Base-by-base conservation (phyloP, 2,329 filamentous ascomycete species). In the Colletotrichum sp. region DNA sequence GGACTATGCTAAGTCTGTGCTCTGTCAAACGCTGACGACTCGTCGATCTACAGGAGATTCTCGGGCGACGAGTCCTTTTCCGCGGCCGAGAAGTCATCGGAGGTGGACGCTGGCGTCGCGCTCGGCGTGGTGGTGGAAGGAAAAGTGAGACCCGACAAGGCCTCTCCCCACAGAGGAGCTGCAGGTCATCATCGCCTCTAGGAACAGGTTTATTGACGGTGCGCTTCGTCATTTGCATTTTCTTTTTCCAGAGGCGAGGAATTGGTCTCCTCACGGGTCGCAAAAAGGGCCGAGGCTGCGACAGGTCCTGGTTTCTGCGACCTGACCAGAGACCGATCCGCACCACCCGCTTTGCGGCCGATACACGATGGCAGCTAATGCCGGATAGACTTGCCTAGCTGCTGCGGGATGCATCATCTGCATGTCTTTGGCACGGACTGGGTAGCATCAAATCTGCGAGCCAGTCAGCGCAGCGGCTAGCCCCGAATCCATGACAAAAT, bases 111-210 rank as follows among this genome's bases (percentile, higher is more conserved):
- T 36, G 77, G 77, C 28, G 64, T 78, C 7, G 77, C 77, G 16
- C 77, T 78, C 34, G 77, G 77, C 59, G 77, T 78, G 63, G 72
- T 78, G 34, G 77, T 78, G 65, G 77, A 78, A 71, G 72, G 77
- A 61, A 77, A 71, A 66, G 65, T 68, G 63, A 71, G 67, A 75
- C 48, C 60, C 39, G 61, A 64, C 72, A 66, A 67, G 60, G 61
- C 16, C 34, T 36, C 76, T 68, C 57, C 71, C 32, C 61, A 64
- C 68, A 71, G 57, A 52, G 44, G 44, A 76, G 61, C 76, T 77
- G 76, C 74, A 67, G 74, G 74, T 71, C 66, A 71, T 69, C 74
- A 77, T 77, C 76, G 71, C 28, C 76, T 77, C 44, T 77, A 77
- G 59, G 72, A 55, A 68, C 68, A 48, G 39, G 36, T 44, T 76